Evolutionary conservation across 2,329 filamentous ascomycete genomes (phyloP), one percentile per base, ranked within the genome.

Genomic region (Claviceps quebecensis): DNA sequence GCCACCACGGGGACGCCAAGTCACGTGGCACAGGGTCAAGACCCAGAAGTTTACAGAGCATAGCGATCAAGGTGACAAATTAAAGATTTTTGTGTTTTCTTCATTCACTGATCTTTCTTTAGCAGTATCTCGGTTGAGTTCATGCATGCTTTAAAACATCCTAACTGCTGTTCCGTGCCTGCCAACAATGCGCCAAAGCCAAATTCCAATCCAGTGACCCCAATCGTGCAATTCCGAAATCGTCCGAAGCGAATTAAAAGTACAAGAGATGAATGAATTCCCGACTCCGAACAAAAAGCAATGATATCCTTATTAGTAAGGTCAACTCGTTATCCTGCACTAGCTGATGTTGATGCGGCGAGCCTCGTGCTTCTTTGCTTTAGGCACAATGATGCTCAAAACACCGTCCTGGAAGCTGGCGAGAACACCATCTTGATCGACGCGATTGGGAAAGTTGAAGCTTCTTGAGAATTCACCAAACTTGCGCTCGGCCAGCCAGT

Each of bases 401-500:
- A 86, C 72, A 29, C 84, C 84, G 54, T 86, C 76, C 65, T 78
- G 76, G 58, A 87, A 76, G 50, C 63, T 72, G 48, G 84, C 84
- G 45, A 66, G 71, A 51, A 87, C 83, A 3, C 60, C 67, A 16
- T 81, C 77, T 59, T 78, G 75, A 60, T 85, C 79, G 54, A 87
- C 74, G 29, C 75, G 76, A 49, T 68, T 67, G 0, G 83, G 80
- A 71, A 87, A 87, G 64, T 71, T 77, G 70, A 87, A 87, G 53
- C 73, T 78, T 56, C 84, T 77, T 47, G 77, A 73, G 69, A 87
- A 87, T 57, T 81, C 75, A 63, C 83, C 83, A 53, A 83, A 69
- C 54, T 73, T 76, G 58, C 81, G 80, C 69, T 86, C 82, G 38
- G 73, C 72, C 55, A 82, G 70, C 86, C 86, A 91, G 74, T 82